phyloP scores from a whole-genome alignment of 2,329 filamentous ascomycete species.

The Ophiosphaerella narmari region DNA sequence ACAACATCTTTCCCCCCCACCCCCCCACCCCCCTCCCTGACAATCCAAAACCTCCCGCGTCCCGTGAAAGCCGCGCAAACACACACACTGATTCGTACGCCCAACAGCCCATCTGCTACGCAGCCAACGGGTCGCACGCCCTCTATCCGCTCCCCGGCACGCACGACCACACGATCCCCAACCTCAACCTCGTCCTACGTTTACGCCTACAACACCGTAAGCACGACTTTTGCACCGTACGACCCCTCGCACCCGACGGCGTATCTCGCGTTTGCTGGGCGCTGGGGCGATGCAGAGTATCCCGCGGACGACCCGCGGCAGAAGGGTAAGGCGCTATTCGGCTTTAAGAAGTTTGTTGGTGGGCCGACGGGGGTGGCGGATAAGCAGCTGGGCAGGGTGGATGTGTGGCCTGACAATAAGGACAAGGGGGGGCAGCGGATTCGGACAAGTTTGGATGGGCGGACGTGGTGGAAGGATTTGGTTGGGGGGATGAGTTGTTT shows the following conservation, averaged over 20 bases:
- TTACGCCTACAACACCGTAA: constrained; percentile 56
- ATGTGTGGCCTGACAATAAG: constrained; percentile 22
- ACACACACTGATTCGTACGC: background rate
- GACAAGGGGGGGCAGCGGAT: constrained; percentile 16
- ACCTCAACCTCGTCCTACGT: constrained; percentile 61
- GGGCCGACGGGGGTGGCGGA: constrained; percentile 63
- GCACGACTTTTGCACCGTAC: constrained; percentile 42
- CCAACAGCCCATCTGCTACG: constrained; percentile 52
- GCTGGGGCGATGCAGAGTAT: constrained; percentile 65
- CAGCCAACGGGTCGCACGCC: constrained; percentile 64
- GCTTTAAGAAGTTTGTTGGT: constrained; percentile 53
- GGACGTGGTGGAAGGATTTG: constrained; percentile 1
- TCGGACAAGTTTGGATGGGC: constrained; percentile 6
- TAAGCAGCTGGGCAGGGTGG: constrained; percentile 19
- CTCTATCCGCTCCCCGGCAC: constrained; percentile 62
- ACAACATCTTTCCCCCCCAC: too few relatives aligned
- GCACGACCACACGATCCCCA: constrained; percentile 66
- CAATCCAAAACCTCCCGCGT: too few relatives aligned
- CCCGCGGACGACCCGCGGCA: constrained; percentile 53
- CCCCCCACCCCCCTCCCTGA: too few relatives aligned
- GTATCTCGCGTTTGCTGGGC: constrained; percentile 61
- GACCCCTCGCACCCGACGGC: constrained; percentile 46
- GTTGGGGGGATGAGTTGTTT: constrained; percentile 9
- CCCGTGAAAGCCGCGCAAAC: too few relatives aligned
- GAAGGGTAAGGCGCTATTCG: constrained; percentile 33